Conservation (phyloP, 108 stramenopile genomes). For the Cylindrotheca fusiformis region DNA sequence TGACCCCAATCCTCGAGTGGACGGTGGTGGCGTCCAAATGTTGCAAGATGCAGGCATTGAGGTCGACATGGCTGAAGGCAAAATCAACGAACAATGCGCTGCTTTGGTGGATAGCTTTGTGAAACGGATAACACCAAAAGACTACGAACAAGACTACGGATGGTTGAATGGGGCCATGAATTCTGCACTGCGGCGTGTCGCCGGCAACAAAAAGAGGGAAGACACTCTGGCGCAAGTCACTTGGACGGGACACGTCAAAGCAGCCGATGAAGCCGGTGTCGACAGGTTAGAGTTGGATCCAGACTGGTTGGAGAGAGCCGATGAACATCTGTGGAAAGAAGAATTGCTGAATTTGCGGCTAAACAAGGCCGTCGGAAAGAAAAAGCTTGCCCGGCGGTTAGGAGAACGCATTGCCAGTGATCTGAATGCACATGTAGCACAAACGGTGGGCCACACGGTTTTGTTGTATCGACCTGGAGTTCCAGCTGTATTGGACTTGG, state of each 20-base stretch:
- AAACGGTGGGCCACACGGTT: conserved; percentile 75
- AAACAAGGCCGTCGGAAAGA: conserved; percentile 67
- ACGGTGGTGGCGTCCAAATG: conserved; percentile 75
- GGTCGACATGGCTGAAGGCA: conserved; percentile 39
- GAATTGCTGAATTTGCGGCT: conserved; percentile 71
- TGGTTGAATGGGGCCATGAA: conserved; percentile 54
- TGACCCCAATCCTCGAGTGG: conserved; percentile 85
- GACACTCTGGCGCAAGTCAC: conserved; percentile 42
- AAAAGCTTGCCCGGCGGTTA: conserved; percentile 62
- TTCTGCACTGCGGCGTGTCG: conserved; percentile 45
- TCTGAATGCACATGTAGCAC: conserved; percentile 71
- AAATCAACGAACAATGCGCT: conserved; percentile 36
- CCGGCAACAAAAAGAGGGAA: conserved; percentile 47
- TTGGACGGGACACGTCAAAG: conserved; percentile 34
- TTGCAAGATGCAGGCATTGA: conserved; percentile 63
- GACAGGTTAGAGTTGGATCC: conserved; percentile 34
- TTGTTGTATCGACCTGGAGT: conserved; percentile 70
- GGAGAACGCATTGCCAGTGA: conserved; percentile 54
- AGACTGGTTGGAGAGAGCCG: conserved; percentile 64
- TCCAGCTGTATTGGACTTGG: conserved; percentile 65
- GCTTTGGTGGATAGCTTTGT: conserved; percentile 59
- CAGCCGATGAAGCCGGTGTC: conserved; percentile 20
- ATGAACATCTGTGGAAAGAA: conserved; percentile 59
- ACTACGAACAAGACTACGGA: conserved; percentile 25
- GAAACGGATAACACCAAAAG: conserved; percentile 62